phyloP scores from a whole-genome alignment of 495 filamentous ascomycete species.

The Glarea lozoyensis region DNA sequence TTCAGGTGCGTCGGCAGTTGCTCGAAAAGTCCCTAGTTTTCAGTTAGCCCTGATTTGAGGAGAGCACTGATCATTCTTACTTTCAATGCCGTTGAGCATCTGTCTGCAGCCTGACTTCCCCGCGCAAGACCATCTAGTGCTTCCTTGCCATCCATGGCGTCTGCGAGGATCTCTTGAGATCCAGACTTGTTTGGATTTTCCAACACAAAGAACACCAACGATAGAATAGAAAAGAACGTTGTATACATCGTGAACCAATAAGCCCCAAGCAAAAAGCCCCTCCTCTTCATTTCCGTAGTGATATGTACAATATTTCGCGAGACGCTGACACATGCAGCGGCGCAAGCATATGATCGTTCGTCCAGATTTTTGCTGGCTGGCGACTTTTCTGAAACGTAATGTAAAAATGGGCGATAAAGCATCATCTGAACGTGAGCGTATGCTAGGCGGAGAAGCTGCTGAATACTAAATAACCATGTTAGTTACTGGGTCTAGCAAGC shows the following conservation, averaged over 20 bases:
- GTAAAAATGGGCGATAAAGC: conserved; percentile 89
- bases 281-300: conserved; percentile 77
- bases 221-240: conserved; percentile 88
- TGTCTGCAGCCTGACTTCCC: conserved; percentile 80
- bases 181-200: conserved; percentile 78
- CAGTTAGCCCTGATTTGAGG: conserved; percentile 19
- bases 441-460: conserved; percentile 77
- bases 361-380: conserved; percentile 61
- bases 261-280: conserved; percentile 73
- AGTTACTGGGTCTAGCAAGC: background rate
- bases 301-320: conserved; percentile 94
- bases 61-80: conserved; percentile 32
- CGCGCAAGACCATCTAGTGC: conserved; percentile 69
- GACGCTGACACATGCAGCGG: conserved; percentile 83
- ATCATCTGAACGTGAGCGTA: conserved; percentile 92
- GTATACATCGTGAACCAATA: conserved; percentile 98
- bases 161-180: conserved; percentile 68
- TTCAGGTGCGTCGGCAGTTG: conserved; percentile 64
- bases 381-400: conserved; percentile 74
- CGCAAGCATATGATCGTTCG: conserved; percentile 82
- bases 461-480: conserved; percentile 44
- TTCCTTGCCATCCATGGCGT: conserved; percentile 75
- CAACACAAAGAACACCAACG: conserved; percentile 79
- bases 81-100: conserved; percentile 66
- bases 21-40: conserved; percentile 57